Percentiles rank a stretch among this genome's conserved stretches.
phyloP scores from a whole-genome alignment of 202 grass and related monocot species.

The Digitaria exilis region DNA sequence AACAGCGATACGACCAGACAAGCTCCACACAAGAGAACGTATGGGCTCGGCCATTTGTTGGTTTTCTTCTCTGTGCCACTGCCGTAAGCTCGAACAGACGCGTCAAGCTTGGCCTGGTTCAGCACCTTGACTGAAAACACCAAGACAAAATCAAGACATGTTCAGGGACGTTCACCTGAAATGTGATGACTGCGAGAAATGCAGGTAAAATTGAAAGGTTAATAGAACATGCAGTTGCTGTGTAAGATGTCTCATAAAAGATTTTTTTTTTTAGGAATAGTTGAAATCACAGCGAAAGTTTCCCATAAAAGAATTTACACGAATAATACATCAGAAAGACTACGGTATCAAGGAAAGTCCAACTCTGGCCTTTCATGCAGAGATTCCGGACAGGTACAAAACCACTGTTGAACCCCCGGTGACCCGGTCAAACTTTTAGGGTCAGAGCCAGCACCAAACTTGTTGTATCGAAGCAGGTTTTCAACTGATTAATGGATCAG shows the following conservation, averaged over 20 bases:
- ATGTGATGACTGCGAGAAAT: background rate
- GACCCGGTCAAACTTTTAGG: background rate
- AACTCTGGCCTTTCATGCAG: background rate
- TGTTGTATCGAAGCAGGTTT: background rate
- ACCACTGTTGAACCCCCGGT: background rate
- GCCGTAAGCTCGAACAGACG: conserved; percentile 73
- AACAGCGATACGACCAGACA: conserved; percentile 72
- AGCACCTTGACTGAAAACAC: conserved; percentile 64
- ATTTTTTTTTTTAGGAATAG: background rate
- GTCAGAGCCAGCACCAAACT: background rate
- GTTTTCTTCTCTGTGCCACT: conserved; percentile 35
- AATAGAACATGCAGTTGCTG: background rate
- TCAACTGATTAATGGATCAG: background rate
- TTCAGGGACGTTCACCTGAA: background rate
- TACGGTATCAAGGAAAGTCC: too few relatives aligned
- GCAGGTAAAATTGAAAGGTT: background rate
- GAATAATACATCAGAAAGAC: background rate
- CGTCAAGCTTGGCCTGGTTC: conserved; percentile 86
- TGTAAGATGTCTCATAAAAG: background rate
- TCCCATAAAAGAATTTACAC: background rate
- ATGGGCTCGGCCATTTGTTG: conserved; percentile 85
- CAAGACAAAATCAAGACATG: background rate
- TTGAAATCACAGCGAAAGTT: background rate
- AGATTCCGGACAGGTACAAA: background rate
- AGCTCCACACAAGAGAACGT: conserved; percentile 61